Base-by-base conservation (phyloP, 768 basidiomycete genomes). In the Sarcomyxa edulis region DNA sequence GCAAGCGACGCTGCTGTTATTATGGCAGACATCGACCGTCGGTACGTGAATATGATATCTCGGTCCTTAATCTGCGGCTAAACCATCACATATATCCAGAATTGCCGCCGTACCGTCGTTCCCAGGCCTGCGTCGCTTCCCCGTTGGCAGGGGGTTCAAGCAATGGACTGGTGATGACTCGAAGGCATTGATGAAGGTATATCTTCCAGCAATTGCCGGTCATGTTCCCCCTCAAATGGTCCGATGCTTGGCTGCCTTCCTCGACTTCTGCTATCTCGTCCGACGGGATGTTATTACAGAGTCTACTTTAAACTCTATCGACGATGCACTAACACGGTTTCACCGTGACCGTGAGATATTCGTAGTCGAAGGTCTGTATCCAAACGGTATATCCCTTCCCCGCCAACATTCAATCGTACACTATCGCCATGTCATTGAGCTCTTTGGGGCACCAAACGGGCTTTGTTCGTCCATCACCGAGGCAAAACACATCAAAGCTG, bases 91-190 rank as follows among this genome's bases (percentile, higher is more conserved):
- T n/a, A n/a, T n/a, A n/a, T n/a, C n/a, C 18, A 14, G 55, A 0
- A 50, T 57, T 28, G 46, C 54, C 3, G 46, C 41, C 22, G 44
- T 46, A 3, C 54, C 58, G 2, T 16, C 43, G 1, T 60, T 47
- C 28, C 41, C 53, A 1, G 48, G 45, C 1, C 42, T 60, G 4
- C 48, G 35, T 1, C 44, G 37, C 4, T 64, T 64, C 37, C 48
- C 50, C 8, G 47, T 59, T 35, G 62, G 62, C 1, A 42, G 44
- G 0, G 28, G 44, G 7, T 62, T 62, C 40, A 49, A 56, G 18
- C 59, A 64, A 31, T 65, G 62, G 62, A 65, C 58, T 6, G 59
- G 61, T 0, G 52, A 65, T 36, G 57, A 66, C 34, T 66, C 60
- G 0, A 64, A 64, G 33, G 62, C 49, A 1, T 37, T 64, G 0